phyloP scores from a whole-genome alignment of 768 basidiomycete species.

The Pulveroboletus frians region DNA sequence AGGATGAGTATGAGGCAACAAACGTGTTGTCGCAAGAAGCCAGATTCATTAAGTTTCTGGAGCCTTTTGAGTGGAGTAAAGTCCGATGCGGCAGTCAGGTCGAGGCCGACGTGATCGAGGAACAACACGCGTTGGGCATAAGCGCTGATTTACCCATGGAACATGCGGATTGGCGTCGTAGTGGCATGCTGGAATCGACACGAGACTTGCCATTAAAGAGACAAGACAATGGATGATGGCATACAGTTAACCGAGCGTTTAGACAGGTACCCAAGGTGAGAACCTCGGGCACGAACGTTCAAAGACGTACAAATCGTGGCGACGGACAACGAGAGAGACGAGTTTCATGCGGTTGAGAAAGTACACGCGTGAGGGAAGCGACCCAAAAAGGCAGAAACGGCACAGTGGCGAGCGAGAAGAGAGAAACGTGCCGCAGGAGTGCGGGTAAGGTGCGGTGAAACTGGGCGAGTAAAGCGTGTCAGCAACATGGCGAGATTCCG shows the following conservation, averaged over 20 bases:
- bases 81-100: slow-evolving; percentile 49
- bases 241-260: slow-evolving; percentile 26
- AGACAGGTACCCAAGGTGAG: slow-evolving; percentile 20
- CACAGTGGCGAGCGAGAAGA: slow-evolving; percentile 44
- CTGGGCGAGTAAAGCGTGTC: slow-evolving; percentile 47
- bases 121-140: slow-evolving; percentile 57
- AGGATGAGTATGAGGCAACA: slow-evolving; percentile 56
- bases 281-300: slow-evolving; percentile 24
- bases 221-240: slow-evolving; percentile 11
- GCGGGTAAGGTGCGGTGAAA: slow-evolving; percentile 53
- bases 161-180: slow-evolving; percentile 32
- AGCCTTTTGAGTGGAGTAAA: slow-evolving; percentile 68
- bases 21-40: slow-evolving; percentile 71
- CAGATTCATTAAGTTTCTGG: slow-evolving; percentile 52
- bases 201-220: slow-evolving; percentile 24
- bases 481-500: slow-evolving; percentile 48
- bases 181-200: slow-evolving; percentile 27
- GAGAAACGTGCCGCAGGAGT: slow-evolving; percentile 60
- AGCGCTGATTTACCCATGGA: slow-evolving; percentile 44
- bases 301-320: slow-evolving; percentile 30
- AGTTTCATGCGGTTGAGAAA: slow-evolving; percentile 25
- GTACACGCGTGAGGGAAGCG: slow-evolving; percentile 37
- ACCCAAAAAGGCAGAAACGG: slow-evolving; percentile 54
- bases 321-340: slow-evolving; percentile 24
- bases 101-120: slow-evolving; percentile 63